Evolutionary conservation across 2,329 filamentous ascomycete genomes (phyloP).

Genomic region (Fusarium sp.): DNA sequence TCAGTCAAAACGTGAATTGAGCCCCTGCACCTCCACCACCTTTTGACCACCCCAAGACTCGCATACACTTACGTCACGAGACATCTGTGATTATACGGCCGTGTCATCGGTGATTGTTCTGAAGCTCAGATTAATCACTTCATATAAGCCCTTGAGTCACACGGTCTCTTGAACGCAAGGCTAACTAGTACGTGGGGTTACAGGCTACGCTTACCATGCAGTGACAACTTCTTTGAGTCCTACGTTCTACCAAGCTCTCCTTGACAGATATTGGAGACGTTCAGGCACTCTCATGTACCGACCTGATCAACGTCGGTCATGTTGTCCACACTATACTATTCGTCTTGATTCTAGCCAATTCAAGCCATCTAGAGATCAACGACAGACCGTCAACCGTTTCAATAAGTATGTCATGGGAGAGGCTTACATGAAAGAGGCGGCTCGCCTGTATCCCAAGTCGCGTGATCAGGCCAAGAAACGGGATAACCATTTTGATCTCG

Average conservation of each 20-base stretch:
- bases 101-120: conserved; percentile 17
- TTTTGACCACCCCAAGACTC: neutral
- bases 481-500: conserved; percentile 75
- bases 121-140: conserved; percentile 1
- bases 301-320: conserved; percentile 81
- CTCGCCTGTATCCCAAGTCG: conserved; percentile 73
- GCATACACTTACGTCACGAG: conserved; percentile 13
- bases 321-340: conserved; percentile 92
- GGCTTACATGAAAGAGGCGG: conserved; percentile 72
- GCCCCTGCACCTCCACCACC: conserved; percentile 13
- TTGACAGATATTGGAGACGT: conserved; percentile 83
- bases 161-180: conserved; percentile 9
- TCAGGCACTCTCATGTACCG: conserved; percentile 80
- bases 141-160: conserved; percentile 4
- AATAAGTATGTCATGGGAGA: conserved; percentile 78
- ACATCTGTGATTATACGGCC: neutral
- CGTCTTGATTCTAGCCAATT: conserved; percentile 75
- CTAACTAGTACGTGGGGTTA: conserved; percentile 42
- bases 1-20: conserved; percentile 61
- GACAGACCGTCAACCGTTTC: conserved; percentile 81
- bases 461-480: conserved; percentile 73
- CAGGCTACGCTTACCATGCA: conserved; percentile 81
- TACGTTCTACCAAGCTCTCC: conserved; percentile 75
- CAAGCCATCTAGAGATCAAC: conserved; percentile 76
- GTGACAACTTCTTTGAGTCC: conserved; percentile 70